phyloP scores from a whole-genome alignment of 2,329 filamentous ascomycete genomes.

The Karstenula rhodostoma region DNA sequence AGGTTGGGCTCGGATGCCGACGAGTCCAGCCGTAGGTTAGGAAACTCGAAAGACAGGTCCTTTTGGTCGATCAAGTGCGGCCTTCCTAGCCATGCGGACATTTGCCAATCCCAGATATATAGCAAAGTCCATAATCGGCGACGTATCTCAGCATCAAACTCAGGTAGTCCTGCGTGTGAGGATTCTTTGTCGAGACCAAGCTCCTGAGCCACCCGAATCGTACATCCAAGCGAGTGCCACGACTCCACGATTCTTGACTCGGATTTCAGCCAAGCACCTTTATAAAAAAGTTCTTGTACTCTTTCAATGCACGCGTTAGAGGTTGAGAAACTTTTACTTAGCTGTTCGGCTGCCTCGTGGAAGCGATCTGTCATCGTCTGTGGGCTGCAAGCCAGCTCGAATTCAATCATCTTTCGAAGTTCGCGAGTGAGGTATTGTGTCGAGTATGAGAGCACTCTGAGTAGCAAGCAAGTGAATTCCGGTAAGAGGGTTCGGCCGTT shows the following conservation, averaged over 20 bases:
- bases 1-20: conserved; percentile 44
- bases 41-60: conserved; percentile 51
- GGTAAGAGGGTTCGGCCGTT: conserved; percentile 47
- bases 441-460: conserved; percentile 58
- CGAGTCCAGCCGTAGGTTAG: conserved; percentile 51
- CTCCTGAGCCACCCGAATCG: conserved; percentile 60
- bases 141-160: conserved; percentile 59
- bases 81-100: conserved; percentile 54
- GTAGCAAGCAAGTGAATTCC: conserved; percentile 58
- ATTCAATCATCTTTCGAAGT: conserved; percentile 53
- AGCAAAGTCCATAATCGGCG: conserved; percentile 57
- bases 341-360: conserved; percentile 53
- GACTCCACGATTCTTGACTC: conserved; percentile 58
- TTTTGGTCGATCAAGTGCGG: conserved; percentile 56
- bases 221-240: conserved; percentile 57
- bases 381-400: conserved; percentile 53
- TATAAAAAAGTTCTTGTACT: conserved; percentile 61
- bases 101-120: conserved; percentile 60
- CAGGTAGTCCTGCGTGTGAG: conserved; percentile 46
- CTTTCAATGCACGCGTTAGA: conserved; percentile 56
- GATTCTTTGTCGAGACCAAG: conserved; percentile 54
- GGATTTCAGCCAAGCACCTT: conserved; percentile 57
- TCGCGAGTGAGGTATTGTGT: conserved; percentile 52
- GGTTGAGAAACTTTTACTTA: conserved; percentile 54
- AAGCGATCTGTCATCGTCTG: conserved; percentile 53